Base-by-base conservation (phyloP, 352 stramenopile species). In the Globisporangium spiculum region DNA sequence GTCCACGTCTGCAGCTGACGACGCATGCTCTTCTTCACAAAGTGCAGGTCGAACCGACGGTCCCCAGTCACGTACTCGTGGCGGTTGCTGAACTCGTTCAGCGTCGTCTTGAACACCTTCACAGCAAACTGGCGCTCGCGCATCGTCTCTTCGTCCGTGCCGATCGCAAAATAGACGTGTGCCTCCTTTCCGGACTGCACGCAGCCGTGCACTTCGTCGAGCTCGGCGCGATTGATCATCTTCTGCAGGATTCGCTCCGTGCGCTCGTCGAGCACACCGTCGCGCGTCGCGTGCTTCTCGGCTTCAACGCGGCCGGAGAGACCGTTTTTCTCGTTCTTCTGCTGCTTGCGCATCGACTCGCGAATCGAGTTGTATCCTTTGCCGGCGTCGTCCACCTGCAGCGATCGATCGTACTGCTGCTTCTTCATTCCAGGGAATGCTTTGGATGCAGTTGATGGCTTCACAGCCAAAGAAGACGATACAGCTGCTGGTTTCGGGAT, bases 31-130 rank as follows among this genome's bases (percentile, higher is more conserved):
- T 94, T 86, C 67, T 87, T 88, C 56, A 92, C 84, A 71, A 87
- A 90, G 14, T 92, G 76, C 24, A 92, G 66, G 66, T 92, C 84
- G 48, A 86, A 93, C 16, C 88, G 81, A 8, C 77, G 88, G 53
- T 96, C 88, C 9, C 88, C 88, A 8, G 88, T 91, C 53, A 96
- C 83, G 66, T 96, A 96, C 27, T 92, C 84, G 65, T 89, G 76
- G 16, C 88, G 81, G 67, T 94, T 96, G 67, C 79, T 71, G 55
- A 96, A 96, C 69, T 90, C 79, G 68, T 88, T 93, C 54, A 93
- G 65, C 56, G 88, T 96, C 14, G 88, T 93, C 77, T 86, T 87
- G 72, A 94, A 96, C 65, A 96, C 86, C 80, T 96, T 93, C 69
- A 88, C 80, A 1, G 82, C 78, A 36, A 80, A 75, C 63, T 83